phyloP scores from a whole-genome alignment of 495 filamentous ascomycete species.

The Cercophora samala region DNA sequence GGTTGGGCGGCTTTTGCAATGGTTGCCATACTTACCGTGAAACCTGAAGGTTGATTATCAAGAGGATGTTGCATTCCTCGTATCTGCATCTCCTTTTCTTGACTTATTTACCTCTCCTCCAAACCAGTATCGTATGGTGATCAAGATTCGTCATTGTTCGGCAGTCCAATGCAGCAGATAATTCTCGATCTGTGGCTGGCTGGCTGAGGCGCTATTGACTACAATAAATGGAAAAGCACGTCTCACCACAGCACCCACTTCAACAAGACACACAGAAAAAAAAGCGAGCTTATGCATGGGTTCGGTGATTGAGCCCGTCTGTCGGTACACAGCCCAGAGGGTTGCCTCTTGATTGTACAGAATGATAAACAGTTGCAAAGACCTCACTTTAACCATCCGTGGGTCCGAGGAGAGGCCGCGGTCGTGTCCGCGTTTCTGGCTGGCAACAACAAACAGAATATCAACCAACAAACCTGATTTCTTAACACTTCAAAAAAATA shows the following conservation, averaged over 20 bases:
- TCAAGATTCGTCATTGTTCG: neutral
- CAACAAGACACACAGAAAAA: neutral
- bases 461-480: slow-evolving; percentile 1
- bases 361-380: too few species aligned
- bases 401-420: slow-evolving; percentile 17
- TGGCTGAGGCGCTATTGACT: neutral
- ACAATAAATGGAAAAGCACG: slow-evolving; percentile 3
- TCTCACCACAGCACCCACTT: slow-evolving; percentile 5
- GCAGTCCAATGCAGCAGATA: neutral
- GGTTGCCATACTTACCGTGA: neutral
- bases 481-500: neutral
- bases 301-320: slow-evolving; percentile 5
- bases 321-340: neutral
- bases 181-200: slow-evolving; percentile 8
- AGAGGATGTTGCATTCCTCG: neutral
- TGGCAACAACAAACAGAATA: neutral
- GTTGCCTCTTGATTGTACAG: neutral
- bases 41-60: neutral
- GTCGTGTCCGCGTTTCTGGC: neutral
- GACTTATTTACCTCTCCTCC: neutral
- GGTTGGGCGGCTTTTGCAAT: neutral
- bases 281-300: slow-evolving; percentile 3
- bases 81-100: slow-evolving; percentile 5
- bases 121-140: neutral
- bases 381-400: slow-evolving; percentile 22